Base-by-base conservation (phyloP, 495 filamentous ascomycete species). In the Coniosporium apollinis region DNA sequence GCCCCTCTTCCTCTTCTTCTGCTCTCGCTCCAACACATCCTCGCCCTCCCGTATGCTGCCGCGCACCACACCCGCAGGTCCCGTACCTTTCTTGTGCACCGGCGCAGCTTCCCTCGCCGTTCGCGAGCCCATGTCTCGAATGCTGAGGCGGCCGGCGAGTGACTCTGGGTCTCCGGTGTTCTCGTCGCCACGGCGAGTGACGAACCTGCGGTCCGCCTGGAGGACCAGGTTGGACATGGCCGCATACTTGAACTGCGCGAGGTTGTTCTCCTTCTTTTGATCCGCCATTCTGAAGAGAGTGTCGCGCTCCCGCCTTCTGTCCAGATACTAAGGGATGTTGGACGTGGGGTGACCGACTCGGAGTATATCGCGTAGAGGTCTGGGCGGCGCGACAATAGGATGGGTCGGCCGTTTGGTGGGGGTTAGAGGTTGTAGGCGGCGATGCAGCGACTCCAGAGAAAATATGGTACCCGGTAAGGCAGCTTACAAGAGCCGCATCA, bases 191-290 rank as follows among this genome's bases (percentile, higher is more conserved):
- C 81, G 73, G 48, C 85, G 76, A 37, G 82, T 85, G 47, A 87
- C 76, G 56, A 99, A 96, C 53, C 91, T 78, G 60, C 82, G 77
- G 66, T 99, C 89, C 64, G 84, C 86, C 77, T 94, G 87, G 71
- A 94, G 82, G 56, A 99, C 89, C 83, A 99, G 75, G 74, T 99
- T 99, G 66, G 89, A 96, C 89, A 99, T 99, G 57, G 84, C 86
- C 75, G 83, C 82, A 70, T 99, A 99, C 61, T 99, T 99, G 69
- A 94, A 99, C 62, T 94, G 86, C 49, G 81, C 87, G 35, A 92
- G 77, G 74, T 87, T 79, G 64, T 56, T 56, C 29, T 51, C 49
- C 41, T 85, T 69, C 20, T 43, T 39, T 32, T 45, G 33, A 26
- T 45, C 22, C 28, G 34, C 45, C 48, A 51, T 51, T n/a, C n/a